Base-by-base conservation (phyloP, 2,329 filamentous ascomycete species). In the Dothiorella sarmentorum region DNA sequence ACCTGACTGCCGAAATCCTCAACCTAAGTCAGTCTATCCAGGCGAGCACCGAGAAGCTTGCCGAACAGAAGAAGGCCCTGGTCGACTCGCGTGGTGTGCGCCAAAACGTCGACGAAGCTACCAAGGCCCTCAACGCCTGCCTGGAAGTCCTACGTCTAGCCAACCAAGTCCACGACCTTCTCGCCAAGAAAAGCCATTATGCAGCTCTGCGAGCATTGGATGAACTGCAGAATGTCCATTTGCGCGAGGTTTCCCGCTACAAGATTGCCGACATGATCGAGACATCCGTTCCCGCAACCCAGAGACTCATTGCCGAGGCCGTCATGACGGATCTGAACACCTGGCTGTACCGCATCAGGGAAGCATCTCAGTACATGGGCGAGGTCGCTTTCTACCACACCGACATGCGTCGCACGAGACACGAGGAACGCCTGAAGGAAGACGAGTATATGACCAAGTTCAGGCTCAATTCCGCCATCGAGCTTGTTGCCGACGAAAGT, bases 331-430 rank as follows among this genome's bases (percentile, higher is more conserved):
- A 99, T 73, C 76, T 99, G 58, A 97, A 97, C 69, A 97, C 91
- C 0, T 99, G 94, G 94, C 80, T 99, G 9, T 99, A 89, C 68
- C 87, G 90, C 20, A 96, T 99, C 63, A 86, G 94, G 67, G 94
- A 99, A 73, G 96, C 91, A 17, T 97, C 94, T 1, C 93, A 97
- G 66, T 97, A 96, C 63, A 77, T 99, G 7, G 94, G 94, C 4
- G 94, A 99, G 71, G 90, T 99, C 6, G 92, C 94, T 3, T 95
- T 99, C 70, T 97, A 95, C 69, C 91, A 97, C 69, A 99, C 94
- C 0, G 89, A 97, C 66, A 84, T 95, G 70, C 85, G 94, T 43
- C 84, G 93, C 63, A 84, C 85, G 22, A 84, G 93, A 52, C 91
- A 96, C 68, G 89, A 91, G 69, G 88, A 95, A 67, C 84, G 94